A percentile compares a stretch with the other conserved stretches of the same genome.
phyloP scores from a whole-genome alignment of 2,329 filamentous ascomycete species.

The Talaromyces sp. region DNA sequence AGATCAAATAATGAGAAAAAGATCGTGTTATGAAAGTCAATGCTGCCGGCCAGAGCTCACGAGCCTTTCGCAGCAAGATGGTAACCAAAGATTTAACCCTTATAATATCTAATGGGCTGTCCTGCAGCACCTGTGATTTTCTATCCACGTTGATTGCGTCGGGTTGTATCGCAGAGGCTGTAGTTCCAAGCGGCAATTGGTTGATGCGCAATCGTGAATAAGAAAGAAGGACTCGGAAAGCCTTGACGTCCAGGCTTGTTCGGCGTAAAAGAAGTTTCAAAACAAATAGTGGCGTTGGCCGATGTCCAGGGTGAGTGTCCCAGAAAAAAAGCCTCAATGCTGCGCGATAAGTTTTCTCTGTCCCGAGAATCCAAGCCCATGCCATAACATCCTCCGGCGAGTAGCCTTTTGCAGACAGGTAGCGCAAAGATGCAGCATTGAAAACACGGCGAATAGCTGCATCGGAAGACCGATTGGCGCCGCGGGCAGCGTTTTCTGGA shows the following conservation, averaged over 20 bases:
- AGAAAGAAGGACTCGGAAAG: conserved; percentile 40
- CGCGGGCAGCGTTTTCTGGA: neutral
- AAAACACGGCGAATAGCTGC: conserved; percentile 26
- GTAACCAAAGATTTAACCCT: conserved; percentile 38
- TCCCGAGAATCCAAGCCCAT: conserved; percentile 45
- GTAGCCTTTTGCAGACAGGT: conserved; percentile 29
- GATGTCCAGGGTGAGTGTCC: conserved; percentile 17
- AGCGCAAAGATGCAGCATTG: conserved; percentile 19
- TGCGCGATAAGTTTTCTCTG: conserved; percentile 29
- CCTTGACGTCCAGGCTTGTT: conserved; percentile 32
- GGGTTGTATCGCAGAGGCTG: neutral
- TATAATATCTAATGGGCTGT: conserved; percentile 20
- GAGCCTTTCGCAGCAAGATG: conserved; percentile 48
- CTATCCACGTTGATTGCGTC: conserved; percentile 2
- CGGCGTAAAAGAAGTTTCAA: conserved; percentile 44
- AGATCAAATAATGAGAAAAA: conserved; percentile 30
- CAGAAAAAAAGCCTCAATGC: conserved; percentile 30
- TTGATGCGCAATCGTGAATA: conserved; percentile 33
- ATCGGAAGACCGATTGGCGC: conserved; percentile 3
- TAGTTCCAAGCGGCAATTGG: conserved; percentile 17
- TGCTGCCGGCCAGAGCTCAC: conserved; percentile 44
- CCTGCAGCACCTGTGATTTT: neutral
- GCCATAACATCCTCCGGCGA: conserved; percentile 35
- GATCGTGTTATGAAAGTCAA: conserved; percentile 39
- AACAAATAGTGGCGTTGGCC: conserved; percentile 42